Percentiles rank a stretch among this genome's conserved stretches.
phyloP scores from a whole-genome alignment of 2,329 filamentous ascomycete species.

The Xylaria sp. region DNA sequence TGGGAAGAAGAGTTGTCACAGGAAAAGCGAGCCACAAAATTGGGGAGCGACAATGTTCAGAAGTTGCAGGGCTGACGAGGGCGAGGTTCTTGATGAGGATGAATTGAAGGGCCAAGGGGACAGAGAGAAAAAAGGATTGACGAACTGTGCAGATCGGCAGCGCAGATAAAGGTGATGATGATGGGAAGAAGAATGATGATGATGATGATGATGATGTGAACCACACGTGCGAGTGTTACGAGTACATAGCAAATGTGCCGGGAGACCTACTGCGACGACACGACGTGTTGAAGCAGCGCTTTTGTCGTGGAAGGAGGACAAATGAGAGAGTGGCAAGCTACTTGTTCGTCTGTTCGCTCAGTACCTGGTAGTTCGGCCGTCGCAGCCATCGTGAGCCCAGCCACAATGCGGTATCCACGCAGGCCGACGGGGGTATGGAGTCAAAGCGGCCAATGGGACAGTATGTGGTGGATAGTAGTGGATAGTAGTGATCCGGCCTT shows the following conservation, averaged over 20 bases:
- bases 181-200: conserved; percentile 18
- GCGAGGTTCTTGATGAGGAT: conserved; percentile 15
- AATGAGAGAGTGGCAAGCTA: conserved; percentile 35
- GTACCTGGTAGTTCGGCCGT: not conserved
- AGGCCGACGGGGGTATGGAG: not conserved
- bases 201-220: conserved; percentile 21
- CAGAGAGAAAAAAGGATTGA: conserved; percentile 48
- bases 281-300: conserved; percentile 30
- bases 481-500: not conserved
- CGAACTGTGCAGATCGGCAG: conserved; percentile 48
- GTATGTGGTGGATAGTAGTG: too few relatives aligned
- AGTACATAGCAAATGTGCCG: conserved; percentile 41
- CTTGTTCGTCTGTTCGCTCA: not conserved
- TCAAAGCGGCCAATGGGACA: not conserved
- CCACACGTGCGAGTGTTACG: conserved; percentile 38
- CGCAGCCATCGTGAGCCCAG: conserved; percentile 21
- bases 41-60: conserved; percentile 23
- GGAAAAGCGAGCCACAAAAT: conserved; percentile 30
- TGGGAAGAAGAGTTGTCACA: conserved; percentile 5
- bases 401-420: conserved; percentile 19
- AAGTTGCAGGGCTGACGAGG: conserved; percentile 26
- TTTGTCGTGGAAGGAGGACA: conserved; percentile 34
- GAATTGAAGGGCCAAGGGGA: conserved; percentile 39
- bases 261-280: conserved; percentile 32
- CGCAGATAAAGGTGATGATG: conserved; percentile 14